Evolutionary conservation across 345 rosid genomes (phyloP), one percentile per base, ranked within the genome.

Genomic region (Zanthoxylum bungeanum): DNA sequence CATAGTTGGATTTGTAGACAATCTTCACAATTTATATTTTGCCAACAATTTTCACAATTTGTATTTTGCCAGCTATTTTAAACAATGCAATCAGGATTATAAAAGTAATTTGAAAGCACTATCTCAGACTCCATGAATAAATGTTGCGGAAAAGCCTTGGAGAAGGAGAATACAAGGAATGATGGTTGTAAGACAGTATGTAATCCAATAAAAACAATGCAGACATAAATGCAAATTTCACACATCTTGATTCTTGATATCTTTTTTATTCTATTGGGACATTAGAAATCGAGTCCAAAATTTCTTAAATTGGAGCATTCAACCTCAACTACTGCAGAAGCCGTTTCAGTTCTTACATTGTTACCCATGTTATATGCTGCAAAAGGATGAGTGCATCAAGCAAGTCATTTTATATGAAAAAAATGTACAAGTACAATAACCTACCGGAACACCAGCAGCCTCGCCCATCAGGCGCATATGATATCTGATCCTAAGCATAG

Each of bases 391-490:
- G 52, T 22, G 8, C 36, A 50, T 49, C 70, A 33, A 66, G 10
- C 40, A 19, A 57, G 64, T 17, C 21, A 11, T 27, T 21, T 55
- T 56, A 55, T 10, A 28, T 53, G 72, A 25, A 16, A n/a, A 60
- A 14, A 22, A 56, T 9, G 9, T 12, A 12, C 6, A 56, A n/a
- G n/a, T 40, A 12, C 19, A 69, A 68, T 42, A 70, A 72, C 87
- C 21, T 80, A 92, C 98, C 52, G 98, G 96, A 63, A 94, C 85
- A 69, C 86, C 86, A 46, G 96, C 97, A 74, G 91, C 90, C 82
- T 90, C 86, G 21, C 99, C 99, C 92, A 94, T 89, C 66, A 67
- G 87, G 66, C 86, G 87, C 97, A 92, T 88, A 72, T 80, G 84
- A 74, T 67, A 64, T 84, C 98, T 88, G 82, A 95, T 88, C 69